phyloP scores from a whole-genome alignment of 352 stramenopile genomes.

The Phytophthora lateralis region DNA sequence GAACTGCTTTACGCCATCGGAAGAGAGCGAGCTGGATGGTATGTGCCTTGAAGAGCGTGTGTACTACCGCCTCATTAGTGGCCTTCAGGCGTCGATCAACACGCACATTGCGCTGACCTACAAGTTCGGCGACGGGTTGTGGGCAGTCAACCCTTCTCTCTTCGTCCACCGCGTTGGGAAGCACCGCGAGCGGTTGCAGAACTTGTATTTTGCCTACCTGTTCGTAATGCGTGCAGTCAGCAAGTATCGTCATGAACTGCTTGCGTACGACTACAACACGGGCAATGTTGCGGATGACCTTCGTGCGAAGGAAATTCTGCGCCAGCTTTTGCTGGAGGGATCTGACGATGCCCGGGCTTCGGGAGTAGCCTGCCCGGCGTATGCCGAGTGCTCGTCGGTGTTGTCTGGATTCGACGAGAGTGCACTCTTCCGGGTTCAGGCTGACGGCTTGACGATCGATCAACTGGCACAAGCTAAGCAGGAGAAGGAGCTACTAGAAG shows the following conservation, averaged over 20 bases:
- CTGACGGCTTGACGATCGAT: constrained; percentile 59
- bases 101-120: constrained; percentile 92
- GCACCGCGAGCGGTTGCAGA: constrained; percentile 95
- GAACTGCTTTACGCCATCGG: constrained; percentile 93
- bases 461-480: constrained; percentile 62
- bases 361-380: constrained; percentile 57
- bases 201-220: constrained; percentile 98
- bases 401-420: constrained; percentile 89
- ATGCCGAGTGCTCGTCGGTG: constrained; percentile 60
- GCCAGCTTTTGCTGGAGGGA: constrained; percentile 69
- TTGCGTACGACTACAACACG: constrained; percentile 95
- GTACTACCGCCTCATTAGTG: constrained; percentile 96
- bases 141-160: constrained; percentile 75
- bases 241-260: constrained; percentile 93
- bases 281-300: constrained; percentile 91
- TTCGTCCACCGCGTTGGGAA: constrained; percentile 91
- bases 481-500: constrained; percentile 66
- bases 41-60: constrained; percentile 95
- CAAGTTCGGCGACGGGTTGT: constrained; percentile 63
- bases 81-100: constrained; percentile 96
- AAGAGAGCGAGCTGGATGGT: constrained; percentile 67
- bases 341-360: constrained; percentile 33
- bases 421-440: constrained; percentile 82
- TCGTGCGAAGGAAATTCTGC: constrained; percentile 72
- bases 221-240: constrained; percentile 96